Evolutionary conservation across 352 stramenopile genomes (phyloP).

Genomic region (Pythium rhizo-oryzae): DNA sequence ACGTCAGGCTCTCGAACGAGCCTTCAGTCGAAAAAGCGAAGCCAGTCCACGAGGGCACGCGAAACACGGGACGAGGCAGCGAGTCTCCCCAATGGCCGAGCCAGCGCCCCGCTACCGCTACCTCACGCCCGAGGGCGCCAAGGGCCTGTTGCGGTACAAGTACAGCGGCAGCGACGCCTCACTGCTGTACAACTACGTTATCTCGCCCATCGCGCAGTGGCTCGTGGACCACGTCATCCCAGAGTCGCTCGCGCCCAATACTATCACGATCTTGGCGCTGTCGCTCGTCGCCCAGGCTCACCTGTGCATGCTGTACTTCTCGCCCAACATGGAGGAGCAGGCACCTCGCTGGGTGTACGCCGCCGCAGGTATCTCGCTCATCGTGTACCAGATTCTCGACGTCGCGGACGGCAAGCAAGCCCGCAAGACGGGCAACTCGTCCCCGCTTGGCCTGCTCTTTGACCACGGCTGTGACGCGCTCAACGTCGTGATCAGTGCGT

Average conservation of each 20-base stretch:
- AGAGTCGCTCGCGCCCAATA: slow-evolving; percentile 74
- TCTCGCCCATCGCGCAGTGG: slow-evolving; percentile 75
- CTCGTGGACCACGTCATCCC: slow-evolving; percentile 80
- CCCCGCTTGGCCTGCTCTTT: slow-evolving; percentile 81
- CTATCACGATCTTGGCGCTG: slow-evolving; percentile 82
- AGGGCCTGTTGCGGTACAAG: slow-evolving; percentile 75
- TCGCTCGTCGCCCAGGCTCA: slow-evolving; percentile 73
- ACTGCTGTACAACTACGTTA: slow-evolving; percentile 82
- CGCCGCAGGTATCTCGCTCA: slow-evolving; percentile 58
- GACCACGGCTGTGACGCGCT: slow-evolving; percentile 87
- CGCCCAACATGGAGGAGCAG: slow-evolving; percentile 84
- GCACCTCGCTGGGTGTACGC: slow-evolving; percentile 78
- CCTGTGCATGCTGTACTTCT: slow-evolving; percentile 79
- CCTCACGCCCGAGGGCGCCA: slow-evolving; percentile 69
- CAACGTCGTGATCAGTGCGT: slow-evolving; percentile 83
- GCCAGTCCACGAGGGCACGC: not conserved
- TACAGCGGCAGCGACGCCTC: slow-evolving; percentile 87
- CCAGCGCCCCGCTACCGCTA: slow-evolving; percentile 49
- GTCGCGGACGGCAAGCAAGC: slow-evolving; percentile 88
- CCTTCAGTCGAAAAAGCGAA: slow-evolving; percentile 18
- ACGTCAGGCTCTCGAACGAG: slow-evolving; percentile 3
- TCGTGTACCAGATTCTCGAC: slow-evolving; percentile 86
- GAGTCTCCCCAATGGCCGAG: not conserved
- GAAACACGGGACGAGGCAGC: slow-evolving; percentile 11
- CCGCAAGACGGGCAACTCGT: slow-evolving; percentile 87